These are phyloP conservation scores for Rubroshorea leprosula DNA, from an alignment of 345 rosid genomes.

Conservation along the genomic window DNA sequence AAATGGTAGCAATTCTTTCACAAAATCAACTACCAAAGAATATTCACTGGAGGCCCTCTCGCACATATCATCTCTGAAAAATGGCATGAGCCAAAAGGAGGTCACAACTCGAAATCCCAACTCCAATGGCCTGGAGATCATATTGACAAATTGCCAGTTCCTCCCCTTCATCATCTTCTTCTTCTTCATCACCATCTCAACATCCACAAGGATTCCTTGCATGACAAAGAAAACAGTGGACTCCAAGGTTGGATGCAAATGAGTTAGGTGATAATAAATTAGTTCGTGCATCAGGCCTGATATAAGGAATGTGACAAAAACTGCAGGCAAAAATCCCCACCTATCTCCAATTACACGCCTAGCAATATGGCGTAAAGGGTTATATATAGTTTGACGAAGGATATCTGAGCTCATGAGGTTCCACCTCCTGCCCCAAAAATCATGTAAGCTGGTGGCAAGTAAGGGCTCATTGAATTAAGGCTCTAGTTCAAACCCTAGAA, in stretches of 20 bases:
- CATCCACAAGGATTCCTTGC: slow-evolving; percentile 40
- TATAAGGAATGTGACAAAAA: slow-evolving; percentile 38
- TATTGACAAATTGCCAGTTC: slow-evolving; percentile 19
- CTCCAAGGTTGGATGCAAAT: slow-evolving; percentile 66
- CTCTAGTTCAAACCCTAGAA: slow-evolving; percentile 46
- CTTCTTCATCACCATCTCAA: slow-evolving; percentile 43
- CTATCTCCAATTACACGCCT: slow-evolving; percentile 17
- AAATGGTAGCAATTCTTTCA: no score
- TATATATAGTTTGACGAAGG: slow-evolving; percentile 47
- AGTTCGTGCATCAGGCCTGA: slow-evolving; percentile 66
- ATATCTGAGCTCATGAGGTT: slow-evolving; percentile 52
- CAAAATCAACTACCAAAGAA: slow-evolving; percentile 14
- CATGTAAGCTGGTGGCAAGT: slow-evolving; percentile 64
- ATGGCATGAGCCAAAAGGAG: slow-evolving; percentile 39
- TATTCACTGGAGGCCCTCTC: slow-evolving; percentile 32
- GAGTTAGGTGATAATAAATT: slow-evolving; percentile 33
- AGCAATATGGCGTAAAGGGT: slow-evolving; percentile 29
- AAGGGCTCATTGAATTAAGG: slow-evolving; percentile 64
- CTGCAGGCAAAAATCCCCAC: slow-evolving; percentile 25
- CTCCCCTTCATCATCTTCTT: background rate
- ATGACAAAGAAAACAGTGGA: slow-evolving; percentile 58
- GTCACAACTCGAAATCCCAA: slow-evolving; percentile 35
- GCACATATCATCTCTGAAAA: slow-evolving; percentile 32
- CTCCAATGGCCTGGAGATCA: slow-evolving; percentile 30
- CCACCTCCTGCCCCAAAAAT: slow-evolving; percentile 84